phyloP scores from a whole-genome alignment of 2,329 filamentous ascomycete species.

The Trichoderma afroharzianum region DNA sequence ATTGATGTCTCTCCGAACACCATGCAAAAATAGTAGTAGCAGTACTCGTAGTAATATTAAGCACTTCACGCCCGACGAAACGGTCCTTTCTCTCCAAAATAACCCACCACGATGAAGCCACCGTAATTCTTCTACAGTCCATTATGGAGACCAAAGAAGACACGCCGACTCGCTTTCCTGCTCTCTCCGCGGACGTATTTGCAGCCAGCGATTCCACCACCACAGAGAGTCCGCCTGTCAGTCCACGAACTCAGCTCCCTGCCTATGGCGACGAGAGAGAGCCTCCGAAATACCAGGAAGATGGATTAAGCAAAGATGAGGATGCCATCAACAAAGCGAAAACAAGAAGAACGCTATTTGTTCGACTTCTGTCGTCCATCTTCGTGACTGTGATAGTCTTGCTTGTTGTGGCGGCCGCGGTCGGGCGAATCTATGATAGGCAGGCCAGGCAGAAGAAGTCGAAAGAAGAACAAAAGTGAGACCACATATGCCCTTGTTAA shows the following conservation, averaged over 20 bases:
- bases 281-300: slow-evolving; percentile 21
- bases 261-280: slow-evolving; percentile 23
- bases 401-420: slow-evolving; percentile 25
- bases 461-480: neutral
- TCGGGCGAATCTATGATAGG: slow-evolving; percentile 20
- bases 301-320: neutral
- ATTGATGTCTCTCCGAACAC: neutral
- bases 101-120: neutral
- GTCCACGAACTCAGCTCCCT: slow-evolving; percentile 19
- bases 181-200: slow-evolving; percentile 10
- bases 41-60: neutral
- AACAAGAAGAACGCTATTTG: slow-evolving; percentile 20
- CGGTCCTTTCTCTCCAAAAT: neutral
- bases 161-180: slow-evolving; percentile 16
- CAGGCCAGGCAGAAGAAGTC: neutral
- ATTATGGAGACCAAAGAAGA: slow-evolving; percentile 19
- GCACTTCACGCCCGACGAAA: neutral
- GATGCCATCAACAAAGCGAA: slow-evolving; percentile 14
- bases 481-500: neutral
- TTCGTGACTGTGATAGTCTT: slow-evolving; percentile 26
- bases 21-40: neutral
- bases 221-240: slow-evolving; percentile 17
- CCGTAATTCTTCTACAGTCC: neutral
- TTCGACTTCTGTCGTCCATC: slow-evolving; percentile 24
- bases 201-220: slow-evolving; percentile 13